A percentile compares a stretch with the other conserved stretches of the same genome.
Evolutionary conservation across 2,329 filamentous ascomycete genomes (phyloP).

Genomic region (Colletotrichum destructivum): DNA sequence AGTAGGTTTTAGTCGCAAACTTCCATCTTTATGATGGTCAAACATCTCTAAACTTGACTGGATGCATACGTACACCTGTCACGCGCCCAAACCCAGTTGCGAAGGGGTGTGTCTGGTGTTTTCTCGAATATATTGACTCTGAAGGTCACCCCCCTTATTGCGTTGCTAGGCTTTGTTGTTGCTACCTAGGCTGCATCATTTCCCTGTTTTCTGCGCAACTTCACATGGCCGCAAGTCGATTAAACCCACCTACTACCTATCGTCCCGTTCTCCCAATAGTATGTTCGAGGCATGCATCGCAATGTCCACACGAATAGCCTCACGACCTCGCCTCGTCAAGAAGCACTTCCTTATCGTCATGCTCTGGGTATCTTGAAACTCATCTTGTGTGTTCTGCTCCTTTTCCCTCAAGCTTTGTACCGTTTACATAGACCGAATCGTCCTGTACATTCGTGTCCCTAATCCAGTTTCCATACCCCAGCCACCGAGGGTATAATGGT

Average conservation of each 20-base stretch:
- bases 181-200: neutral
- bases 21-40: too few species aligned
- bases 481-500: too few species aligned
- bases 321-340: neutral
- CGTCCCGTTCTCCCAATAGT: neutral
- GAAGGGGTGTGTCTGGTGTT: neutral
- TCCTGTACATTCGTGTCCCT: neutral
- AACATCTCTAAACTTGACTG: neutral
- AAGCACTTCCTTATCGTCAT: neutral
- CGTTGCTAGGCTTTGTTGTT: neutral
- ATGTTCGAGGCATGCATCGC: neutral
- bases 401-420: neutral
- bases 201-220: neutral
- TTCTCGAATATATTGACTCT: too few species aligned
- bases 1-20: neutral
- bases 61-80: neutral
- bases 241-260: neutral
- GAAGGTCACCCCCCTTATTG: too few species aligned
- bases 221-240: neutral
- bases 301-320: neutral
- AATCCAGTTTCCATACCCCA: too few species aligned
- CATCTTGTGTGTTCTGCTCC: neutral
- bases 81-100: neutral
- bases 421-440: neutral
- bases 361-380: constrained; percentile 12